Conservation (phyloP, 2,329 filamentous ascomycete genomes). For the Colletotrichum echinochloae region DNA sequence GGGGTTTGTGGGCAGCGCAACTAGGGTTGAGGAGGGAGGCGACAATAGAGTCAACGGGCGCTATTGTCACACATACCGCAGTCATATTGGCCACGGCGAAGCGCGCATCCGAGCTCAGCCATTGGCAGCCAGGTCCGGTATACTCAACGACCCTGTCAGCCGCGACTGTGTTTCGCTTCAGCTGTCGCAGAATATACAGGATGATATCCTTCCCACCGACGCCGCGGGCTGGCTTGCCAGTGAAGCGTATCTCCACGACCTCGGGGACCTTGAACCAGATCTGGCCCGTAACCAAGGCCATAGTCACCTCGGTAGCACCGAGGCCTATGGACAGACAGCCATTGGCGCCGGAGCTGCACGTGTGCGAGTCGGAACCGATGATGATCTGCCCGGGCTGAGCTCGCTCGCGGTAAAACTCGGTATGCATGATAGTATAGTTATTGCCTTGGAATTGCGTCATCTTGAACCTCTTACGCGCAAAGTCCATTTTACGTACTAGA, state of each 20-base stretch:
- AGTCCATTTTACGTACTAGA: slow-evolving; percentile 26
- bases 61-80: slow-evolving; percentile 14
- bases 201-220: slow-evolving; percentile 56
- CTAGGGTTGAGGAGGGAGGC: too few species aligned
- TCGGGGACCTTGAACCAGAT: slow-evolving; percentile 56
- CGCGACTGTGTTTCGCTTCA: slow-evolving; percentile 55
- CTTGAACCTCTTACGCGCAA: slow-evolving; percentile 30
- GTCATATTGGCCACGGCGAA: slow-evolving; percentile 55
- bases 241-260: slow-evolving; percentile 49
- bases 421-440: slow-evolving; percentile 56
- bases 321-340: slow-evolving; percentile 53
- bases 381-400: slow-evolving; percentile 54
- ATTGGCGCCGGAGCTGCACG: slow-evolving; percentile 52
- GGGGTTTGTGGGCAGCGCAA: too few species aligned
- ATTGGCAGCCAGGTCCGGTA: slow-evolving; percentile 48
- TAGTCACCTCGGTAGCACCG: slow-evolving; percentile 53
- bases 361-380: slow-evolving; percentile 55
- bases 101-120: slow-evolving; percentile 52
- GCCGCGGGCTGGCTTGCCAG: slow-evolving; percentile 48
- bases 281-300: slow-evolving; percentile 53
- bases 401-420: slow-evolving; percentile 53
- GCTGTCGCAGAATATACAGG: slow-evolving; percentile 51
- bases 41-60: too few species aligned
- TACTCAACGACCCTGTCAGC: slow-evolving; percentile 55
- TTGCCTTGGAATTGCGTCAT: slow-evolving; percentile 48